Conservation (phyloP, 345 rosid genomes). For the Pelargonium nanum region DNA sequence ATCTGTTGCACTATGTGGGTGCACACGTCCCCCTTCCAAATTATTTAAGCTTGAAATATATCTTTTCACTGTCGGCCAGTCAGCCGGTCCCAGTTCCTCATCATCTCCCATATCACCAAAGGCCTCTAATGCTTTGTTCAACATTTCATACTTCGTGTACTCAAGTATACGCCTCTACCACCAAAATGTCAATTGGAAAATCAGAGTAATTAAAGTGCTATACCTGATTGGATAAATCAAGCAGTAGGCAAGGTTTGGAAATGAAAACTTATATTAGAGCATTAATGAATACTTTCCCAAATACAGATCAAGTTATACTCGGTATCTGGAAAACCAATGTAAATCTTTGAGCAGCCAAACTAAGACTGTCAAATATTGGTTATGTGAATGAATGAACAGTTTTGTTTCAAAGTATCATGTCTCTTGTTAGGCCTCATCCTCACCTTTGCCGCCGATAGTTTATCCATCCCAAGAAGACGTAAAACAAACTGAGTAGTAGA, state of each 20-base stretch:
- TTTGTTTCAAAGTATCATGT: neutral
- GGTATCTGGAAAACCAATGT: neutral
- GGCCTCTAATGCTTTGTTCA: constrained; percentile 68
- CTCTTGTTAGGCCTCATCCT: constrained; percentile 1
- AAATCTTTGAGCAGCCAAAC: neutral
- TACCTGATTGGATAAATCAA: neutral
- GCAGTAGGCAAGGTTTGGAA: neutral
- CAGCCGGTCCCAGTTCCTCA: constrained; percentile 95
- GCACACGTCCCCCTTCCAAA: constrained; percentile 45
- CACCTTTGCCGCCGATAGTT: constrained; percentile 72
- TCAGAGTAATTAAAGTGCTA: neutral
- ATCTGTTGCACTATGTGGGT: constrained; percentile 47
- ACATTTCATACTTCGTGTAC: constrained; percentile 77
- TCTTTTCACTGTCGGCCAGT: constrained; percentile 78
- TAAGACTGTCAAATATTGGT: neutral
- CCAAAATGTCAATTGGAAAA: constrained; percentile 2
- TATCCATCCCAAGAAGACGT: constrained; percentile 65
- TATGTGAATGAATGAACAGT: neutral
- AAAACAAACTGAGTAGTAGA: constrained; percentile 78
- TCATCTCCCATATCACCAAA: constrained; percentile 90
- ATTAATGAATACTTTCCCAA: neutral
- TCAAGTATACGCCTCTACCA: constrained; percentile 74
- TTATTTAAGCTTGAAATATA: constrained; percentile 55
- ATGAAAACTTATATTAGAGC: neutral
- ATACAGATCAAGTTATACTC: neutral